These are phyloP conservation scores for Lichtheimia corymbifera DNA, from an alignment of 371 early-diverging fungal genomes.

Conservation along the genomic window DNA sequence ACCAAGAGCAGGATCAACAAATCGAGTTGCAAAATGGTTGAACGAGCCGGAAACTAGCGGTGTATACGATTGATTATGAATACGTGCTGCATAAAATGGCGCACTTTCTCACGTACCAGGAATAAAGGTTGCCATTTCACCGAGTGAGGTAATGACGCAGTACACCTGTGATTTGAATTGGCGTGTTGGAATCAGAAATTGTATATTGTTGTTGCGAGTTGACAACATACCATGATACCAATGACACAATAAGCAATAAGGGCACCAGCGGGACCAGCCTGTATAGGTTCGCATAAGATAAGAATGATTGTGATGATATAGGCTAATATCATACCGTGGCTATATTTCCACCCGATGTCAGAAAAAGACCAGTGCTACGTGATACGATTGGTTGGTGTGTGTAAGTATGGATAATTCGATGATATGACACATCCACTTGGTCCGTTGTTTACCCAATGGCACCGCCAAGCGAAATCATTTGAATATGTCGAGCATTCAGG, in stretches of 20 bases:
- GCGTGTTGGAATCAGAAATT: too few relatives aligned
- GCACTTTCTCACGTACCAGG: constrained; percentile 27
- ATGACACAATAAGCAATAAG: constrained; percentile 49
- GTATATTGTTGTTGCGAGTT: too few relatives aligned
- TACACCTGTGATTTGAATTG: constrained; percentile 51
- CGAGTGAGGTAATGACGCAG: constrained; percentile 78
- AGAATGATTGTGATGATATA: too few relatives aligned
- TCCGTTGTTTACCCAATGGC: constrained; percentile 37
- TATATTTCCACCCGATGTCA: constrained; percentile 79
- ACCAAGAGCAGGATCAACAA: constrained; percentile 80
- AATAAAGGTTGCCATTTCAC: constrained; percentile 83
- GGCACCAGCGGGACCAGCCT: constrained; percentile 57
- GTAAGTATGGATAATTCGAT: not conserved
- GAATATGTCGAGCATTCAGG: constrained; percentile 72
- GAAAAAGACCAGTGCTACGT: constrained; percentile 81
- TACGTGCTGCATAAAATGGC: not conserved
- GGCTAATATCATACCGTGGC: constrained; percentile 23
- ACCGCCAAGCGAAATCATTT: constrained; percentile 80
- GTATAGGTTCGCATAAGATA: not conserved
- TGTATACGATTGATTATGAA: not conserved
- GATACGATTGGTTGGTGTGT: not conserved
- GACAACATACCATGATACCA: constrained; percentile 59
- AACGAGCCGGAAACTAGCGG: constrained; percentile 75
- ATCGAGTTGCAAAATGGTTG: constrained; percentile 80
- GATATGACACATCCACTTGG: not conserved